Evolutionary conservation across 2,329 filamentous ascomycete genomes (phyloP).

Genomic region (Paecilomyces variotii): DNA sequence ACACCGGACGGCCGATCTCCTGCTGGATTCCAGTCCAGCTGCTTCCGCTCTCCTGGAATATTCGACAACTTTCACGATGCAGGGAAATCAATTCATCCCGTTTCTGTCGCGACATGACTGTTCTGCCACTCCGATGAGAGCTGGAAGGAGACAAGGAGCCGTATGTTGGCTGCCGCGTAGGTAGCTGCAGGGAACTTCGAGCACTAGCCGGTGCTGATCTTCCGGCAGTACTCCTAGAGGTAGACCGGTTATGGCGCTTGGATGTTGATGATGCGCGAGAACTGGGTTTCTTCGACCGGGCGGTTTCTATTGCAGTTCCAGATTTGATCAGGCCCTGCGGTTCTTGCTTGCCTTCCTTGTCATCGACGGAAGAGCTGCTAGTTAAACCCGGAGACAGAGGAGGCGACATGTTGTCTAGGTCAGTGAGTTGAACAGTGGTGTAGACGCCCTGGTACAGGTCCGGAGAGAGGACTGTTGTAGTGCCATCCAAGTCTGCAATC

Average conservation of each 20-base stretch:
- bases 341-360: neutral
- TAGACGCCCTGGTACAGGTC: conserved; percentile 9
- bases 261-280: conserved; percentile 25
- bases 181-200: conserved; percentile 19
- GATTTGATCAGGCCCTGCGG: neutral
- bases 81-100: conserved; percentile 30
- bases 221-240: conserved; percentile 23
- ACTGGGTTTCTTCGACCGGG: conserved; percentile 12
- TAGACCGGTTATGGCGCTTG: conserved; percentile 22
- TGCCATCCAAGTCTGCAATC: conserved; percentile 5
- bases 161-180: conserved; percentile 22
- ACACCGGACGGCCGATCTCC: neutral
- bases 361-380: neutral
- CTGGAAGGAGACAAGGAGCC: conserved; percentile 16
- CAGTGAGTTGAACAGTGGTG: conserved; percentile 12
- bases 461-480: conserved; percentile 6
- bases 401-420: conserved; percentile 5
- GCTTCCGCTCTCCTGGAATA: conserved; percentile 24
- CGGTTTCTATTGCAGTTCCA: neutral
- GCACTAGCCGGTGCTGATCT: conserved; percentile 14
- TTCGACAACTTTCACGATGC: conserved; percentile 33
- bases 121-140: conserved; percentile 12
- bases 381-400: neutral
- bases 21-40: neutral
- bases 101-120: conserved; percentile 13